phyloP scores from a whole-genome alignment of 331 rosid genomes.

The Acacia pycnantha region DNA sequence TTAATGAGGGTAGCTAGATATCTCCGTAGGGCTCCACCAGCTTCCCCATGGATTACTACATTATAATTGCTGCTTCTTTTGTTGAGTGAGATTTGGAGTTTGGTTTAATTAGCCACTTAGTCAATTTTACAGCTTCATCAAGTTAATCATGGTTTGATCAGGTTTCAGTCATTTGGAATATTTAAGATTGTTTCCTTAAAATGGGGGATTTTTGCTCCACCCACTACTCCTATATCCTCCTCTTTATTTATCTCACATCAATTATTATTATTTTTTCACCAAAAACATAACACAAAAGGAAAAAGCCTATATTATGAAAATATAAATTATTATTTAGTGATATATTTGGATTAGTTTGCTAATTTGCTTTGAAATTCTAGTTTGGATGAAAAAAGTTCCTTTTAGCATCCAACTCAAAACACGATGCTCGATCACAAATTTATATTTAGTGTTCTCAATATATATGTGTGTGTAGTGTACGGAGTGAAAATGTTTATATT shows the following conservation, averaged over 20 bases:
- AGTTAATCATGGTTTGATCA: background rate
- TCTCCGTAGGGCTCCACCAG: background rate
- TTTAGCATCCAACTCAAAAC: too few relatives aligned
- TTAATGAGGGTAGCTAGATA: background rate
- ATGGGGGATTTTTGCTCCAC: conserved; percentile 15
- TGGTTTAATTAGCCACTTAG: background rate
- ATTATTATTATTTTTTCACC: too few relatives aligned
- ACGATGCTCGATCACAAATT: too few relatives aligned
- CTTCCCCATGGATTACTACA: background rate
- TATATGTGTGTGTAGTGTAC: too few relatives aligned
- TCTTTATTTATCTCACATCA: background rate
- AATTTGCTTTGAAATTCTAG: too few relatives aligned
- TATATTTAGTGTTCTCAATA: too few relatives aligned
- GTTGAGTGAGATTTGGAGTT: background rate
- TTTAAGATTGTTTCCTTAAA: conserved; percentile 11
- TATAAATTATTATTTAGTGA: too few relatives aligned
- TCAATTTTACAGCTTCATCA: background rate
- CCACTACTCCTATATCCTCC: conserved; percentile 1
- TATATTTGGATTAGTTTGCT: too few relatives aligned
- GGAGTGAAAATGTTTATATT: too few relatives aligned
- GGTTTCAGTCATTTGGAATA: background rate
- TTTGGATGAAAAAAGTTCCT: too few relatives aligned
- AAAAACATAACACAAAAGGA: background rate
- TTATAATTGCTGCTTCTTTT: background rate
- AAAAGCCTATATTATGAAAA: too few relatives aligned